Evolutionary conservation across 78 protist genomes (phyloP), one percentile per base, ranked within the genome.

Genomic region (Dictyostelium purpureum): DNA sequence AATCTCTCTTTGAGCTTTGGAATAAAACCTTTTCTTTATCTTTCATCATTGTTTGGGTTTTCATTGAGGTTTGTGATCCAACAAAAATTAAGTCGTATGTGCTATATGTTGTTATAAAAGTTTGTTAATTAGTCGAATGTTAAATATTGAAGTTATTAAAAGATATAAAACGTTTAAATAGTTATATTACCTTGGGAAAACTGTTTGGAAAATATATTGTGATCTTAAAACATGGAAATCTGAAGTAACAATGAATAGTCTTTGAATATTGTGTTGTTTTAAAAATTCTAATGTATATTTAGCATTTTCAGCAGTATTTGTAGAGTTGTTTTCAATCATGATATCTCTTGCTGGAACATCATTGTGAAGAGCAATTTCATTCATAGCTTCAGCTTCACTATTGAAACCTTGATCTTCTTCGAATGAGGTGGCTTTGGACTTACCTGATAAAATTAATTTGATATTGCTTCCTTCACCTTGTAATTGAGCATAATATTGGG

Each of bases 251-350:
- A 83, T 31, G 31, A 69, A 59, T 16, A 70, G 16, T n/a, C 45
- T 45, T 16, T 42, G 10, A n/a, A 83, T 74, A 18, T 42, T n/a
- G 16, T 71, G 31, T 11, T 28, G 6, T 33, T 45, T 1, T 11
- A 83, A 31, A 28, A 28, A 35, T 0, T 40, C 24, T 12, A 83
- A 59, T 11, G 81, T 73, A 31, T 70, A 71, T 21, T 1, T 6
- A 9, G 91, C 91, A 33, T 83, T 83, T 77, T 83, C 91, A 11
- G 91, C 91, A 3, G 91, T 83, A n/a, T 83, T 83, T 31, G 91
- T 57, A 12, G 91, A 51, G 2, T 28, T 35, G 21, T 3, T 10
- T 33, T 83, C 91, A 31, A 83, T 21, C 33, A 35, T 19, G 74
- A 83, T 83, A 26, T 54, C 57, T 16, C 11, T 2, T 56, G 54